Conservation (phyloP, 2,329 filamentous ascomycete genomes). For the Elsinoe arachidis region DNA sequence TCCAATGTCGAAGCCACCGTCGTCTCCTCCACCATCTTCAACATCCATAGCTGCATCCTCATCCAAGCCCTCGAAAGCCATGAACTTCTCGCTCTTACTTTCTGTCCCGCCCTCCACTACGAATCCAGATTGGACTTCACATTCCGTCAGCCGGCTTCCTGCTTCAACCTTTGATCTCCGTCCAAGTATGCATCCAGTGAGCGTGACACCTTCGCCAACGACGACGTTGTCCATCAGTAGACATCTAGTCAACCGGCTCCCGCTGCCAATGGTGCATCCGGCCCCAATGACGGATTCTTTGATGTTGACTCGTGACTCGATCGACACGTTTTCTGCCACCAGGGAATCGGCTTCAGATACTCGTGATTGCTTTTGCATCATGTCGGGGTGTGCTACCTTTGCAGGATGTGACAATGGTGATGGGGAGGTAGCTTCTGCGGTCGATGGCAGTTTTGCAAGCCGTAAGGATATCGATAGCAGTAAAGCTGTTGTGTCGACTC, state of each 20-base stretch:
- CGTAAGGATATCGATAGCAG: conserved; percentile 75
- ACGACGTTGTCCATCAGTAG: conserved; percentile 87
- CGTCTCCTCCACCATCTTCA: conserved; percentile 20
- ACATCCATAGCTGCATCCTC: conserved; percentile 23
- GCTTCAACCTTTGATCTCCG: conserved; percentile 75
- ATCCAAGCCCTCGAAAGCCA: conserved; percentile 38
- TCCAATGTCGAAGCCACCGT: background rate
- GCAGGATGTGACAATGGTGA: conserved; percentile 69
- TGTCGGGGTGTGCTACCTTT: conserved; percentile 77
- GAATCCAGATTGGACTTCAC: conserved; percentile 81
- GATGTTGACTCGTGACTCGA: conserved; percentile 84
- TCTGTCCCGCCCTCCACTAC: conserved; percentile 67
- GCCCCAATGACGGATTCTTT: conserved; percentile 85
- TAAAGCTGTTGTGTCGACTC: conserved; percentile 78
- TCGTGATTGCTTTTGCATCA: conserved; percentile 70
- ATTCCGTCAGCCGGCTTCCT: conserved; percentile 62
- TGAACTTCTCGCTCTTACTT: conserved; percentile 54
- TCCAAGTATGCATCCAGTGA: conserved; percentile 82
- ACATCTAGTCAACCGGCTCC: conserved; percentile 80
- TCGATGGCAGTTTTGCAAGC: conserved; percentile 71
- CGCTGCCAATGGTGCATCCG: conserved; percentile 75
- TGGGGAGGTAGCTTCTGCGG: conserved; percentile 50
- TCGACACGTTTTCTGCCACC: conserved; percentile 77
- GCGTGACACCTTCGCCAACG: conserved; percentile 71
- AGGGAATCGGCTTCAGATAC: conserved; percentile 76